A percentile compares a stretch with the other conserved stretches of the same genome.
These are phyloP conservation scores for Moesziomyces parantarcticus DNA, from an alignment of 1,284 basidiomycete species.

Conservation along the genomic window DNA sequence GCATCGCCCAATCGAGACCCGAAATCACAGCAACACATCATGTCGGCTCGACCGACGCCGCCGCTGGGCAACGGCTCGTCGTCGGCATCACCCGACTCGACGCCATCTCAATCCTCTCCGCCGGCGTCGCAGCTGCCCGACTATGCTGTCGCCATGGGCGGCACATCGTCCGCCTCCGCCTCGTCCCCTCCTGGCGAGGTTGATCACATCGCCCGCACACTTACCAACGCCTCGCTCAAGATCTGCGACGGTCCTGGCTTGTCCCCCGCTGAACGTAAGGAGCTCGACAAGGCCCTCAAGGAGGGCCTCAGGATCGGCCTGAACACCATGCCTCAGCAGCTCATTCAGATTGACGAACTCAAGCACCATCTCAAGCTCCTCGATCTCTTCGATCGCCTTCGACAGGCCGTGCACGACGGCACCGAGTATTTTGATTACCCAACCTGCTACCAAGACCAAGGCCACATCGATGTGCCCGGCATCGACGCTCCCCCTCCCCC, in stretches of 20 bases:
- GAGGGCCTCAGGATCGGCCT: constrained; percentile 35
- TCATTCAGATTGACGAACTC: constrained; percentile 25
- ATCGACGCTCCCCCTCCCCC: constrained; percentile 46
- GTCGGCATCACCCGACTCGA: constrained; percentile 10
- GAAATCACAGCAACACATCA: background rate
- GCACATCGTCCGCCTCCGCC: background rate
- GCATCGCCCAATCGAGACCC: background rate
- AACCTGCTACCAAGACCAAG: constrained; percentile 23
- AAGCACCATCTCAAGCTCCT: constrained; percentile 45
- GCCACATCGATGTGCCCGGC: constrained; percentile 38
- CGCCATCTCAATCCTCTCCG: constrained; percentile 1
- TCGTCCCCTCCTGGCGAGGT: constrained; percentile 5
- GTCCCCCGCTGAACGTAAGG: constrained; percentile 24
- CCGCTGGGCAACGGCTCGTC: constrained; percentile 29
- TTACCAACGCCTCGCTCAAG: constrained; percentile 24
- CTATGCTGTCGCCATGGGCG: constrained; percentile 16
- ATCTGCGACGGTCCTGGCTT: constrained; percentile 39
- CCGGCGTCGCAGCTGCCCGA: constrained; percentile 20
- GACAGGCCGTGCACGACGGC: constrained; percentile 28
- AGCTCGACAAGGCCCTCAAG: constrained; percentile 30
- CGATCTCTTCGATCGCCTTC: constrained; percentile 42
- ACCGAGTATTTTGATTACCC: constrained; percentile 47
- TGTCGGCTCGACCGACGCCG: constrained; percentile 19
- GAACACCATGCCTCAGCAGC: background rate
- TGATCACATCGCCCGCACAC: constrained; percentile 18